A percentile compares a stretch with the other conserved stretches of the same genome.
These are phyloP conservation scores for Ceratobasidium sp. DNA, from an alignment of 1,284 basidiomycete genomes.

Conservation along the genomic window DNA sequence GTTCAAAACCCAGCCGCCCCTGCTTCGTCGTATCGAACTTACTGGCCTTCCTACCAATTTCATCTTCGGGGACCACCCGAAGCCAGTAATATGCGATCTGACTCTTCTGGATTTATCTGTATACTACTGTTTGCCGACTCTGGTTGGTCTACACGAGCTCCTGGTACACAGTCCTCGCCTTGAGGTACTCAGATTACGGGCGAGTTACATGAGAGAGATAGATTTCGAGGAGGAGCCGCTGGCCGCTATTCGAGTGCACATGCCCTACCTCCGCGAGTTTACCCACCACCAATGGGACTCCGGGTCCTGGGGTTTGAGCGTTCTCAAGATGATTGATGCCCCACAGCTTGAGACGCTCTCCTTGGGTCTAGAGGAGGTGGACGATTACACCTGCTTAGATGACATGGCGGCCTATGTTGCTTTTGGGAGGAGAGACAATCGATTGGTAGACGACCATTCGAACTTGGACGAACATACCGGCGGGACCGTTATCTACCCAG, in stretches of 20 bases:
- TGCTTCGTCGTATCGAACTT: not conserved
- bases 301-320: not conserved
- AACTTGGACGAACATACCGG: not conserved
- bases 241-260: not conserved
- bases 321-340: slow-evolving; percentile 4
- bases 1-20: not conserved
- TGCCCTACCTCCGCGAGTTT: not conserved
- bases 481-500: not conserved
- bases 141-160: not conserved
- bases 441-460: not conserved
- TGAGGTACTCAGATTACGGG: not conserved
- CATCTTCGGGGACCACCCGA: not conserved
- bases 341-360: not conserved
- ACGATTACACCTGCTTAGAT: not conserved
- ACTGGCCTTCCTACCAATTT: not conserved
- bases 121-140: not conserved
- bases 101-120: not conserved
- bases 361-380: not conserved
- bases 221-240: not conserved
- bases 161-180: not conserved
- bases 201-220: not conserved
- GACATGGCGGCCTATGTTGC: not conserved
- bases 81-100: not conserved
- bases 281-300: no score
- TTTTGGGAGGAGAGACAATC: not conserved